Evolutionary conservation across 306 rosid species (phyloP), one percentile per base, ranked within the genome.

Genomic region (Lagenaria siceraria): DNA sequence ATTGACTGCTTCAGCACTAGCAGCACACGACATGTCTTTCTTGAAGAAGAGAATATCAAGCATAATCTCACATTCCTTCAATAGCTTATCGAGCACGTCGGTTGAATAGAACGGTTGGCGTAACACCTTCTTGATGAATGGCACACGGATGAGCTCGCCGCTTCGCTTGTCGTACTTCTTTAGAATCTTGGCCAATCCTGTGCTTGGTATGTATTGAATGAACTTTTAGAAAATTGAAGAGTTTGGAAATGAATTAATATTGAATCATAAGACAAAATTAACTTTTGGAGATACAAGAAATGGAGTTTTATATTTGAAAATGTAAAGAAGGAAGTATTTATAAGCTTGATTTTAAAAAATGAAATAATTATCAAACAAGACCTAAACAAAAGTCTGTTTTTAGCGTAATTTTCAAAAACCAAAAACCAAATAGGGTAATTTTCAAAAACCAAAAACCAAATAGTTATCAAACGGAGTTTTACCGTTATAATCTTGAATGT

Each of bases 91-190:
- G 21, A 94, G 85, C 79, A 90, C 90, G 49, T 94, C 97, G 14
- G 85, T 90, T 48, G 87, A 84, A 85, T 82, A 94, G 91, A 94
- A 94, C 11, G 98, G 98, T 60, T 94, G 89, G 80, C 84, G 87
- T 83, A 92, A 60, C 78, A 92, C 96, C 74, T 83, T 83, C 84
- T 92, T 93, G 84, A 94, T 88, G 68, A 88, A 90, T 66, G 97
- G 90, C 61, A 90, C 75, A 40, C 96, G 91, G 74, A 83, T 56
- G 12, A 88, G 86, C 72, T 88, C 92, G 66, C 97, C 96, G 10
- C 90, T 90, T 82, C 91, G 85, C 89, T 91, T 94, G 73, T 91
- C 96, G 56, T 94, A 91, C 80, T 94, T 94, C 89, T 94, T 94
- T 72, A 92, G 85, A 85, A 94, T 94, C 88, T 91, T 94, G 82